Evolutionary conservation across 2,329 filamentous ascomycete species (phyloP).

Genomic region (Xylariaceae sp.): DNA sequence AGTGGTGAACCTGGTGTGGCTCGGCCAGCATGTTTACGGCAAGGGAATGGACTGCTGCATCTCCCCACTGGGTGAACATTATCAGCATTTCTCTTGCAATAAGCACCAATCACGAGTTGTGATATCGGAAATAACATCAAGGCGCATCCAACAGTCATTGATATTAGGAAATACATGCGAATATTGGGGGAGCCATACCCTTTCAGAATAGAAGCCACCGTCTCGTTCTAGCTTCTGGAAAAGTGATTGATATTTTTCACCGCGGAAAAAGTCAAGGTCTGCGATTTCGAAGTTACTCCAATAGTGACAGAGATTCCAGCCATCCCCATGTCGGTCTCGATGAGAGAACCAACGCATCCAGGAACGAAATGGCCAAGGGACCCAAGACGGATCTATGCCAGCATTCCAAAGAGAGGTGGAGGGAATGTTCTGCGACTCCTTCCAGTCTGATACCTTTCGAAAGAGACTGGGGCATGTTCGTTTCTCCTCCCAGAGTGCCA

Average conservation of each 20-base stretch:
- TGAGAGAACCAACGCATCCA: conserved; percentile 47
- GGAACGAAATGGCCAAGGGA: conserved; percentile 50
- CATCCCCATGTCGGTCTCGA: conserved; percentile 48
- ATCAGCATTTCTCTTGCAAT: conserved; percentile 3
- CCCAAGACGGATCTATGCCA: conserved; percentile 48
- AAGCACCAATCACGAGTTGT: not conserved
- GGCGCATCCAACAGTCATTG: too few species aligned
- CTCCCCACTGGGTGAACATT: conserved; percentile 47
- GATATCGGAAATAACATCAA: not conserved
- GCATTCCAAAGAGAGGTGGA: conserved; percentile 51
- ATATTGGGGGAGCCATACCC: conserved; percentile 38
- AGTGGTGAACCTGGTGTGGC: conserved; percentile 52
- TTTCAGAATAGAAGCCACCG: conserved; percentile 53
- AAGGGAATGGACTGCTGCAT: conserved; percentile 52
- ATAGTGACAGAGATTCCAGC: conserved; percentile 54
- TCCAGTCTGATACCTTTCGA: conserved; percentile 50
- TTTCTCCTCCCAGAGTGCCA: conserved; percentile 51
- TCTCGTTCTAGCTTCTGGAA: conserved; percentile 48
- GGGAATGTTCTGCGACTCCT: conserved; percentile 45
- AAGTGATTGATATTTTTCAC: conserved; percentile 48
- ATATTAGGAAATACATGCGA: not conserved
- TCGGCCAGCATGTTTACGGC: conserved; percentile 51
- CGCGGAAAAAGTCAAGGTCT: conserved; percentile 52
- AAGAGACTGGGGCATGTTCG: conserved; percentile 52
- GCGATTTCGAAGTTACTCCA: conserved; percentile 58